Conservation (phyloP, 345 rosid genomes). For the Salix exigua region DNA sequence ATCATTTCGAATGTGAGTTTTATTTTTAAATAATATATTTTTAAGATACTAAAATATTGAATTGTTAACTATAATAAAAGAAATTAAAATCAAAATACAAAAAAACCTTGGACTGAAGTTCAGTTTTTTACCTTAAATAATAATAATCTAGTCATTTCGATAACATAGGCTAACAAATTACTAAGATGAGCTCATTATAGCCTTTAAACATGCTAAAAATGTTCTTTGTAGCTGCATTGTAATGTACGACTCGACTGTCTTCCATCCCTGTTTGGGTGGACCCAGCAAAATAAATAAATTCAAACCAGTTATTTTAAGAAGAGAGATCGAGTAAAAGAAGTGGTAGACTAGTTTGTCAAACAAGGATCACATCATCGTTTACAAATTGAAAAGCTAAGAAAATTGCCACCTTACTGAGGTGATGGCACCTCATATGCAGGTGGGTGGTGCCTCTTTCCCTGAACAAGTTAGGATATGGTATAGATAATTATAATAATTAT, state of each 20-base stretch:
- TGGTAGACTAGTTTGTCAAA: neutral
- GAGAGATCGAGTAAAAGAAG: neutral
- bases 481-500: neutral
- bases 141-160: no score
- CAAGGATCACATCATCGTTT: constrained; percentile 1
- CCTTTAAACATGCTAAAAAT: neutral
- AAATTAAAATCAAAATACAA: no score
- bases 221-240: constrained; percentile 14
- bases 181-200: constrained; percentile 5
- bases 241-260: constrained; percentile 29
- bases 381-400: constrained; percentile 22
- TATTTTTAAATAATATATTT: no score
- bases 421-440: constrained; percentile 44
- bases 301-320: neutral
- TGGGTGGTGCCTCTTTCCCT: constrained; percentile 37
- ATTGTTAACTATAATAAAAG: no score
- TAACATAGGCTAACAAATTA: neutral
- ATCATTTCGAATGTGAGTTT: no score
- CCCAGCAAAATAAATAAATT: neutral
- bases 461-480: constrained; percentile 15
- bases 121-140: no score
- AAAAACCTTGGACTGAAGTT: no score
- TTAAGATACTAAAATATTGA: no score
- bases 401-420: constrained; percentile 21
- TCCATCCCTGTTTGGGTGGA: constrained; percentile 12